Conservation (phyloP, 2,329 filamentous ascomycete species). For the Triangularia verruculosa region DNA sequence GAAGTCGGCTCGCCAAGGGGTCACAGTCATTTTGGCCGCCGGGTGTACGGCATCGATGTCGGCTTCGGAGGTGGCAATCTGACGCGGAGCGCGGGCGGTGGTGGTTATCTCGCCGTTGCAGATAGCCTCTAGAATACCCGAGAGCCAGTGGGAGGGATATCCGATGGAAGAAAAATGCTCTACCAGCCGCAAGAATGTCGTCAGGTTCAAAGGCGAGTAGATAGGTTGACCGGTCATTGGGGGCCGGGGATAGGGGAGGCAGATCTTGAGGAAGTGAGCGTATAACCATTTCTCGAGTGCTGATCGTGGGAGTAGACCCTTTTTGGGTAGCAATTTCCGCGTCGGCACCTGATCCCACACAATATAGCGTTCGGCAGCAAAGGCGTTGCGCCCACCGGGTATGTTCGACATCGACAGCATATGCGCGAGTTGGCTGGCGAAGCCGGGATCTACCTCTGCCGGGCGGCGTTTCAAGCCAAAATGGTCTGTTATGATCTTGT, state of each 20-base stretch:
- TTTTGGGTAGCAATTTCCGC: conserved; percentile 6
- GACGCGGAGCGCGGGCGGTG: conserved; percentile 24
- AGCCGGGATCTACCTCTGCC: neutral
- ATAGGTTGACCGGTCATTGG: conserved; percentile 19
- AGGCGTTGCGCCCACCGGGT: too few relatives aligned
- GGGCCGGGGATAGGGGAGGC: conserved; percentile 25
- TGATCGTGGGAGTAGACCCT: conserved; percentile 19
- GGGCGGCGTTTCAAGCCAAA: conserved; percentile 24
- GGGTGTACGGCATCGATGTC: conserved; percentile 12
- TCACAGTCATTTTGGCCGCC: conserved; percentile 6
- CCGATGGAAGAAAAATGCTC: conserved; percentile 24
- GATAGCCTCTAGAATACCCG: conserved; percentile 20
- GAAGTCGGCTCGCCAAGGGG: conserved; percentile 25
- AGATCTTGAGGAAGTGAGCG: conserved; percentile 27
- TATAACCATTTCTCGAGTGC: conserved; percentile 21
- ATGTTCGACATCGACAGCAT: too few relatives aligned
- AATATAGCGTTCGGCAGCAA: conserved; percentile 25
- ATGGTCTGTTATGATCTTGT: conserved; percentile 26
- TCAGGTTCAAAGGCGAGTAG: conserved; percentile 29
- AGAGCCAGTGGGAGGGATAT: conserved; percentile 32
- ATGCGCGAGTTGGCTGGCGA: neutral
- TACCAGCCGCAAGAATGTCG: conserved; percentile 25
- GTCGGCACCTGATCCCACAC: conserved; percentile 14
- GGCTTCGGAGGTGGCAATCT: conserved; percentile 11
- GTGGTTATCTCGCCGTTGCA: conserved; percentile 24